Percentiles rank a stretch among this genome's conserved stretches.
Conservation (phyloP, 2,329 filamentous ascomycete species). For the Chaetomiaceae sp. region DNA sequence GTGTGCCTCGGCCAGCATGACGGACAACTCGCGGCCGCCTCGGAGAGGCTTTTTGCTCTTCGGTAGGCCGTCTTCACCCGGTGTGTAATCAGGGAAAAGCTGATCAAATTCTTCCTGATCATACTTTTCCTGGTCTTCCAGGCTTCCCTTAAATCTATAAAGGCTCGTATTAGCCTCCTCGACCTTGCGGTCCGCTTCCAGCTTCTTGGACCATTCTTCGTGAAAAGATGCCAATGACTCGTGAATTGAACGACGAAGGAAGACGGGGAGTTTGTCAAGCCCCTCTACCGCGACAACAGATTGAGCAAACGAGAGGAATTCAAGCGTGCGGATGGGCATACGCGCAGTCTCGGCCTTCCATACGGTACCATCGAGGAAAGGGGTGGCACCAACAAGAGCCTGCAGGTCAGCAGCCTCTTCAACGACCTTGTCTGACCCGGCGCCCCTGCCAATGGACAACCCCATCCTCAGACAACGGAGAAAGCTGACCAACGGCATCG, state of each 20-base stretch:
- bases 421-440: constrained; percentile 38
- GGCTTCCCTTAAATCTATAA: constrained; percentile 77
- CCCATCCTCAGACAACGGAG: constrained; percentile 75
- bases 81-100: constrained; percentile 76
- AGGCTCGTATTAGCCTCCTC: constrained; percentile 69
- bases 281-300: constrained; percentile 47
- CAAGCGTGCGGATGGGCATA: constrained; percentile 36
- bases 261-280: constrained; percentile 36
- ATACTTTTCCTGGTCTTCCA: constrained; percentile 70
- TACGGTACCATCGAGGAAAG: constrained; percentile 51
- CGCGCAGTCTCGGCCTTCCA: constrained; percentile 27
- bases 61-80: constrained; percentile 38
- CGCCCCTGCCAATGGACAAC: constrained; percentile 56
- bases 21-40: constrained; percentile 51
- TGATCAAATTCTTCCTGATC: constrained; percentile 71
- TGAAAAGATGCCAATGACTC: constrained; percentile 70
- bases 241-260: constrained; percentile 53
- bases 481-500: constrained; percentile 71
- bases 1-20: constrained; percentile 60
- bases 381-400: constrained; percentile 44
- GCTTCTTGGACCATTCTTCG: constrained; percentile 71
- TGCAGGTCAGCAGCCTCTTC: constrained; percentile 25
- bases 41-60: constrained; percentile 33
- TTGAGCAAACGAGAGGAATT: constrained; percentile 49
- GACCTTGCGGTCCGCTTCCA: constrained; percentile 71